These are phyloP conservation scores for Pelargonium cotyledonis DNA, from an alignment of 441 rosid genomes.

Conservation along the genomic window DNA sequence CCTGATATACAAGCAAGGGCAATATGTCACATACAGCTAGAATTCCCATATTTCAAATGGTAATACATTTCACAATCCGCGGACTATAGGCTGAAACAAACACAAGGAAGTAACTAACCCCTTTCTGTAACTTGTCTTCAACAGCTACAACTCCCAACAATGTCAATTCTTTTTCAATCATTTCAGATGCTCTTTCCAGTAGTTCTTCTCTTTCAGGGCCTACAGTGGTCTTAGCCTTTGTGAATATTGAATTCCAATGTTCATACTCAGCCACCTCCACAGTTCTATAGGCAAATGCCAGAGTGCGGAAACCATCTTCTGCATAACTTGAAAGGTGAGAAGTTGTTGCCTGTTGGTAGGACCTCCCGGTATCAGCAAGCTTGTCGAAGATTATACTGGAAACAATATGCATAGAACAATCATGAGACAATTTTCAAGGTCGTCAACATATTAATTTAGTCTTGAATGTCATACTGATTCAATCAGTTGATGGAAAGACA, in stretches of 20 bases:
- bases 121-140: conserved; percentile 90
- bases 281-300: conserved; percentile 83
- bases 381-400: conserved; percentile 86
- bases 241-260: conserved; percentile 49
- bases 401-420: neutral
- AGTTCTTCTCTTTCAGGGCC: conserved; percentile 64
- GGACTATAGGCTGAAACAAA: too few relatives aligned
- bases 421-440: too few relatives aligned
- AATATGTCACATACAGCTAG: too few relatives aligned
- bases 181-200: conserved; percentile 65
- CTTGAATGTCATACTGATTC: neutral
- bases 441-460: too few relatives aligned
- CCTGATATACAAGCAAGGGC: neutral
- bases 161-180: conserved; percentile 63
- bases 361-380: conserved; percentile 56
- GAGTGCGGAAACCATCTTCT: conserved; percentile 87
- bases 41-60: too few relatives aligned
- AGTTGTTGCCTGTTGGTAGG: conserved; percentile 58
- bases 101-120: conserved; percentile 32
- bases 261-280: conserved; percentile 55
- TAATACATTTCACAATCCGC: too few relatives aligned
- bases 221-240: conserved; percentile 57
- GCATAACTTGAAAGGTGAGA: conserved; percentile 78
- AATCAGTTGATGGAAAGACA: neutral
- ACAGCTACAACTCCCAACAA: conserved; percentile 95